Conservation (phyloP, 306 rosid genomes). For the Prunus davidiana region DNA sequence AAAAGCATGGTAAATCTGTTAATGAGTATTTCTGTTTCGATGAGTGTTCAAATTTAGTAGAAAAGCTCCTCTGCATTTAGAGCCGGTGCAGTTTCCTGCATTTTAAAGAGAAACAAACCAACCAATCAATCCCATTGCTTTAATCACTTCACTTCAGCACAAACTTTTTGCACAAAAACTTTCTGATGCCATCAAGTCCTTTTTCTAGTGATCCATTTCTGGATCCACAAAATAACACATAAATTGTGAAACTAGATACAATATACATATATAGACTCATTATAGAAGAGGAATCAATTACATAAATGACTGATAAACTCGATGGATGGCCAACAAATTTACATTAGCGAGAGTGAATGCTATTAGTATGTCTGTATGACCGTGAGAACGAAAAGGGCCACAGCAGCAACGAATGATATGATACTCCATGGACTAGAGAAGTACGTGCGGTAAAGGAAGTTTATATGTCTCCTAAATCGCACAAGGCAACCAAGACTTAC, state of each 20-base stretch:
- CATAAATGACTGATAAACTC: not conserved
- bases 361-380: not conserved
- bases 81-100: too few species aligned
- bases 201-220: not conserved
- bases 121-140: too few species aligned
- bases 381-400: not conserved
- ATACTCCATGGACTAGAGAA: constrained; percentile 1
- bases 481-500: not conserved
- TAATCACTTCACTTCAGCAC: too few species aligned
- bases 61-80: too few species aligned
- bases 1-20: not conserved
- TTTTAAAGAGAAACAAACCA: too few species aligned
- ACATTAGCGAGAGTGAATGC: not conserved
- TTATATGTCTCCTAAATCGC: not conserved
- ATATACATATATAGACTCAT: too few species aligned
- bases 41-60: not conserved
- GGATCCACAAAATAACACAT: not conserved
- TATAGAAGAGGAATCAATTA: not conserved
- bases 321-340: too few species aligned
- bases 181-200: too few species aligned
- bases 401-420: constrained; percentile 3
- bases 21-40: not conserved
- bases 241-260: not conserved
- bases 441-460: not conserved
- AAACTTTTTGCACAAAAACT: too few species aligned